A percentile compares a stretch with the other conserved stretches of the same genome.
These are phyloP conservation scores for Sextonia rubra DNA, from an alignment of 164 flowering plant species.

Conservation along the genomic window DNA sequence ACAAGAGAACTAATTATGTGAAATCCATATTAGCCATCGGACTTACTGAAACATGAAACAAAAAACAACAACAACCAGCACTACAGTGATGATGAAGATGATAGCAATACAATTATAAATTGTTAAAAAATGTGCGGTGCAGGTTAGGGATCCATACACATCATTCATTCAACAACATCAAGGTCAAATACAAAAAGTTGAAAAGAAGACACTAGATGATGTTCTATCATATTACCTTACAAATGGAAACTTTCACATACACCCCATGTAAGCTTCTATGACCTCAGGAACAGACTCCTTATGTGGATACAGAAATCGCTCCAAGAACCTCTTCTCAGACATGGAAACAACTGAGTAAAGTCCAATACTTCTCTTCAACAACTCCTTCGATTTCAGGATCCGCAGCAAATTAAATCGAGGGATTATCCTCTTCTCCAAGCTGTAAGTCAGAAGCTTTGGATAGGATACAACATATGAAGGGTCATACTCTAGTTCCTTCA, in stretches of 20 bases:
- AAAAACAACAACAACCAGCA: background rate
- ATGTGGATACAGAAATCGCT: conserved; percentile 2
- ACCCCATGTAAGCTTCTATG: conserved; percentile 7
- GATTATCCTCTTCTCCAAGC: conserved; percentile 20
- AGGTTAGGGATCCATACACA: background rate
- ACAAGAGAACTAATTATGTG: background rate
- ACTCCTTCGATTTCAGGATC: conserved; percentile 10
- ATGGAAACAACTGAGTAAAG: conserved; percentile 1
- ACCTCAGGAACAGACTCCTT: conserved; percentile 18
- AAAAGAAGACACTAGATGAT: background rate
- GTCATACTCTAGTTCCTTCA: conserved; percentile 15
- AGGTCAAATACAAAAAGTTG: background rate
- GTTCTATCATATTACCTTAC: background rate
- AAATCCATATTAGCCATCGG: no score
- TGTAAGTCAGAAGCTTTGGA: conserved; percentile 9
- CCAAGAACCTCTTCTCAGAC: conserved; percentile 10
- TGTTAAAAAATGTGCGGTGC: background rate
- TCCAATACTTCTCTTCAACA: background rate
- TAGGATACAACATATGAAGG: conserved; percentile 13
- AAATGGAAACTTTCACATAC: background rate
- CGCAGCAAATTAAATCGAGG: conserved; percentile 6
- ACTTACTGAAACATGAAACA: background rate
- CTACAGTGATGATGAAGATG: background rate
- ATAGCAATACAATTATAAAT: background rate
- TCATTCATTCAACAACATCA: background rate